Conservation (phyloP, 495 filamentous ascomycete genomes). For the Parathielavia hyrcaniae region DNA sequence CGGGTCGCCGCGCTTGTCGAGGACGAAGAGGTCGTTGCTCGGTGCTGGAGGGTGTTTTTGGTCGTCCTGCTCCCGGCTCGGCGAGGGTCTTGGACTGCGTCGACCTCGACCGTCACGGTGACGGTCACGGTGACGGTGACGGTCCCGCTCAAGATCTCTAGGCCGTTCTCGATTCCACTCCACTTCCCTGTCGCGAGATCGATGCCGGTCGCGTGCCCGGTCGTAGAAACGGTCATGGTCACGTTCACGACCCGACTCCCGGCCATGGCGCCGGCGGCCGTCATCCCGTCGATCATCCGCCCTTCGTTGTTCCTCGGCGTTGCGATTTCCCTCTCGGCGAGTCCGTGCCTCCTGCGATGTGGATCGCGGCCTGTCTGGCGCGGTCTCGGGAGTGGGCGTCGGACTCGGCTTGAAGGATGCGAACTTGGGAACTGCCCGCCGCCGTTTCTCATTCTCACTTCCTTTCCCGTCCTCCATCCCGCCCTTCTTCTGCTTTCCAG, state of each 20-base stretch:
- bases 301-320: neutral
- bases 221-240: neutral
- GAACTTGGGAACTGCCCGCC: conserved; percentile 54
- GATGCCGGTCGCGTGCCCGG: neutral
- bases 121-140: conserved; percentile 1
- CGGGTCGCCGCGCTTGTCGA: conserved; percentile 42
- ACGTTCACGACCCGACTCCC: neutral
- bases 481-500: too few relatives aligned
- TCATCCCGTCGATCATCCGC: neutral
- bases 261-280: neutral
- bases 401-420: conserved; percentile 58
- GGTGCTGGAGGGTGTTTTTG: neutral
- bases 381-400: conserved; percentile 16
- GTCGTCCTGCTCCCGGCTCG: neutral
- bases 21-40: conserved; percentile 27
- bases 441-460: neutral
- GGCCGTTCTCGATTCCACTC: neutral
- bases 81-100: neutral
- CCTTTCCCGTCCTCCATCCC: neutral
- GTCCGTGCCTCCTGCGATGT: conserved; percentile 5
- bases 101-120: neutral
- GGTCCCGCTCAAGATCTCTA: conserved; percentile 3
- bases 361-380: neutral
- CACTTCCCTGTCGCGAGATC: neutral
- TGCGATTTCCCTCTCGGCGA: neutral